These are phyloP conservation scores for Talaromyces rugulosus DNA, from an alignment of 2,329 filamentous ascomycete species.

Conservation along the genomic window DNA sequence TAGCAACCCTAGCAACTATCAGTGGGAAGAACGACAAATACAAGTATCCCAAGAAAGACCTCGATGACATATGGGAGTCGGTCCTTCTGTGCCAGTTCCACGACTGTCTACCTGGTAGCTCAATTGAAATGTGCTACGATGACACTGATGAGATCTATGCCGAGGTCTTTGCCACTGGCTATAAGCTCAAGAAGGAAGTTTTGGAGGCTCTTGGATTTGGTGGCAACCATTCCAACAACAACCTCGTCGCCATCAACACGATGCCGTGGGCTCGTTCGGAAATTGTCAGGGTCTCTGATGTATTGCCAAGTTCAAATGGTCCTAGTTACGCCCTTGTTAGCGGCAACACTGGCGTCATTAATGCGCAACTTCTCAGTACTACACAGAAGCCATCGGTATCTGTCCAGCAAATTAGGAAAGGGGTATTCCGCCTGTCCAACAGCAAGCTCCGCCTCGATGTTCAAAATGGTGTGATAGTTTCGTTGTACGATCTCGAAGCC, in stretches of 20 bases:
- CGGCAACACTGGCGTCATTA: slow-evolving; percentile 44
- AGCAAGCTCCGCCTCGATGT: slow-evolving; percentile 70
- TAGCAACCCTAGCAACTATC: slow-evolving; percentile 81
- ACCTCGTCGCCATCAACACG: slow-evolving; percentile 70
- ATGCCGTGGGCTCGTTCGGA: slow-evolving; percentile 80
- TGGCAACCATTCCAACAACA: slow-evolving; percentile 38
- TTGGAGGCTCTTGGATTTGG: slow-evolving; percentile 63
- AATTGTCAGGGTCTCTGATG: slow-evolving; percentile 59
- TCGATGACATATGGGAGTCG: slow-evolving; percentile 93
- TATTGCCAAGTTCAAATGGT: slow-evolving; percentile 19
- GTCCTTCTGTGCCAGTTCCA: slow-evolving; percentile 95
- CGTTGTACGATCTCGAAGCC: slow-evolving; percentile 69
- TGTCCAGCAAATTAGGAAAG: slow-evolving; percentile 50
- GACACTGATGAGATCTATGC: slow-evolving; percentile 90
- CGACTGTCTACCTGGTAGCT: slow-evolving; percentile 90
- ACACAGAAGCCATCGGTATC: slow-evolving; percentile 32
- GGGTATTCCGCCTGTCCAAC: slow-evolving; percentile 76
- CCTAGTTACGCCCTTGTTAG: slow-evolving; percentile 41
- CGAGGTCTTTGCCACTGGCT: slow-evolving; percentile 72
- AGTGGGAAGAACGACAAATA: slow-evolving; percentile 59
- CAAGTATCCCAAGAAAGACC: slow-evolving; percentile 88
- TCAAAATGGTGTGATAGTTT: slow-evolving; percentile 72
- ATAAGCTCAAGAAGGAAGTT: slow-evolving; percentile 67
- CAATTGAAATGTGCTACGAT: slow-evolving; percentile 97
- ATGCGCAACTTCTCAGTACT: slow-evolving; percentile 24